phyloP scores from a whole-genome alignment of 371 early-diverging fungal species.

The Rhizomucor pusillus region DNA sequence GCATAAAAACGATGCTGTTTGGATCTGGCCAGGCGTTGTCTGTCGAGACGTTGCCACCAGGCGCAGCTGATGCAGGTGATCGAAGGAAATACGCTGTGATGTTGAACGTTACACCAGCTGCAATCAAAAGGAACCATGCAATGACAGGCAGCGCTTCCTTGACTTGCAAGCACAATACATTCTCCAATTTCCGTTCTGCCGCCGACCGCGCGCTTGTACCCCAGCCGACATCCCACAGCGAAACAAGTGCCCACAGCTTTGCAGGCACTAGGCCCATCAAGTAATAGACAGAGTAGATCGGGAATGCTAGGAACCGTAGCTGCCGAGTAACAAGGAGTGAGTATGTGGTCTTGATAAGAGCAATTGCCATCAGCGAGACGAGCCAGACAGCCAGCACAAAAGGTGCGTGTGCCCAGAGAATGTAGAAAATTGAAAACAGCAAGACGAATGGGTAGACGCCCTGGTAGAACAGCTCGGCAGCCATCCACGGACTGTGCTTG shows the following conservation, averaged over 20 bases:
- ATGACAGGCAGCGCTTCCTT: slow-evolving; percentile 45
- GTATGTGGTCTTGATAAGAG: slow-evolving; percentile 50
- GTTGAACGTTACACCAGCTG: slow-evolving; percentile 37
- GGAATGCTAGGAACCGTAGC: slow-evolving; percentile 48
- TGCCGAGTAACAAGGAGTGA: slow-evolving; percentile 34
- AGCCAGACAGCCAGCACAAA: slow-evolving; percentile 49
- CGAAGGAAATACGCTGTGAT: slow-evolving; percentile 19
- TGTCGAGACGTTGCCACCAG: too few relatives aligned
- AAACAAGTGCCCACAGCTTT: slow-evolving; percentile 56
- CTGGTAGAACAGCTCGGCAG: slow-evolving; percentile 61
- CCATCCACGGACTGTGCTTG: slow-evolving; percentile 67
- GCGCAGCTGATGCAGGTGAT: too few relatives aligned
- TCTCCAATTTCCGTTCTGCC: slow-evolving; percentile 39
- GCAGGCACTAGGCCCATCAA: slow-evolving; percentile 58
- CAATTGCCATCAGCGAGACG: slow-evolving; percentile 41
- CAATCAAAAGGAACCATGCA: slow-evolving; percentile 27
- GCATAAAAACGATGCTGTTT: too few relatives aligned
- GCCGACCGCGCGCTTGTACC: slow-evolving; percentile 54
- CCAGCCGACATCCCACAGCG: slow-evolving; percentile 62
- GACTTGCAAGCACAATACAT: slow-evolving; percentile 23
- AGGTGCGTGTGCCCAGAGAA: slow-evolving; percentile 35
- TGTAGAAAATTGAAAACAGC: slow-evolving; percentile 51
- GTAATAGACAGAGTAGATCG: slow-evolving; percentile 54
- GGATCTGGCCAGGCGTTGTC: too few relatives aligned
- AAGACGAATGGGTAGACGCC: slow-evolving; percentile 65